These are phyloP conservation scores for Pilobolus umbonatus DNA, from an alignment of 192 early-diverging fungal species.

Conservation along the genomic window DNA sequence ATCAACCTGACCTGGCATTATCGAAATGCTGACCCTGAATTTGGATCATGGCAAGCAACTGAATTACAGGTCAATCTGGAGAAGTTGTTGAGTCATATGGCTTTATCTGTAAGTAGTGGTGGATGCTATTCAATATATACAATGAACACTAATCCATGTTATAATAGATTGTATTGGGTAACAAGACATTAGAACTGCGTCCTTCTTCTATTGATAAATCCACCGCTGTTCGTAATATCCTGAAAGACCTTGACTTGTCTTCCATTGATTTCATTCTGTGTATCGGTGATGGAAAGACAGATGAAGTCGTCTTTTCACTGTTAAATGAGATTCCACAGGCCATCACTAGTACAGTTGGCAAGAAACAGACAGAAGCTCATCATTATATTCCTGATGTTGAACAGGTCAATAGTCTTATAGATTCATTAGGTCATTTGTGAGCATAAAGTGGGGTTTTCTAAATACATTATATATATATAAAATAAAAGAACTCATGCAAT, in stretches of 20 bases:
- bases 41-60: slow-evolving; percentile 96
- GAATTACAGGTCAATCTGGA: slow-evolving; percentile 98
- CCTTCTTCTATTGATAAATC: slow-evolving; percentile 93
- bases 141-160: slow-evolving; percentile 2
- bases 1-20: slow-evolving; percentile 99
- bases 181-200: slow-evolving; percentile 95
- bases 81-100: slow-evolving; percentile 89
- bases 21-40: slow-evolving; percentile 90
- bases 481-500: not conserved
- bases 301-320: slow-evolving; percentile 89
- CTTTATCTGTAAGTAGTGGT: slow-evolving; percentile 59
- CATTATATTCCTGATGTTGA: slow-evolving; percentile 47
- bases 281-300: slow-evolving; percentile 92
- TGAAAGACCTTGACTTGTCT: slow-evolving; percentile 63
- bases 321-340: slow-evolving; percentile 53
- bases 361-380: slow-evolving; percentile 92
- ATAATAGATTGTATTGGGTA: slow-evolving; percentile 82
- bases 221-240: slow-evolving; percentile 79
- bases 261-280: slow-evolving; percentile 71
- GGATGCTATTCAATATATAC: not conserved
- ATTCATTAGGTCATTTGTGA: slow-evolving; percentile 9
- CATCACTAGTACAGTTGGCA: slow-evolving; percentile 91
- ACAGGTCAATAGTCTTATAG: slow-evolving; percentile 19
- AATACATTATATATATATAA: no score
- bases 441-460: not conserved